Conservation (phyloP, 2,329 filamentous ascomycete genomes). For the Plectosphaerella plurivora region DNA sequence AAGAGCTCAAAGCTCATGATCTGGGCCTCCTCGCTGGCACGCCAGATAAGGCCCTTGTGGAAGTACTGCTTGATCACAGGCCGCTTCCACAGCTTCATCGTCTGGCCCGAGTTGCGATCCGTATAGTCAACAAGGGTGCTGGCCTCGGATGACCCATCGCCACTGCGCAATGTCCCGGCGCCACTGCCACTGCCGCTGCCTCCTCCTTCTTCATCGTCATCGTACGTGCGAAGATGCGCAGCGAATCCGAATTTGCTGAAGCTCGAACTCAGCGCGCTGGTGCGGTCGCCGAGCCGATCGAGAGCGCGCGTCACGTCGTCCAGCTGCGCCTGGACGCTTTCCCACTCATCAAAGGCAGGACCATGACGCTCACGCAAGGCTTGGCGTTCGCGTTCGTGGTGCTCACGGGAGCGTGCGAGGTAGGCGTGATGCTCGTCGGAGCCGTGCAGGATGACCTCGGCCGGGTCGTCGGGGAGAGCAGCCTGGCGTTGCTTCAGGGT, state of each 20-base stretch:
- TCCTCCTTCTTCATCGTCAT: slow-evolving; percentile 26
- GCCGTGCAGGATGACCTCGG: slow-evolving; percentile 56
- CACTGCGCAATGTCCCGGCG: too few relatives aligned
- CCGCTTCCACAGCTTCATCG: slow-evolving; percentile 53
- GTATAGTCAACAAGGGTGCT: slow-evolving; percentile 9
- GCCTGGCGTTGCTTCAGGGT: slow-evolving; percentile 38
- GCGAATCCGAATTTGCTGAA: slow-evolving; percentile 61
- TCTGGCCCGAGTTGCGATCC: slow-evolving; percentile 28
- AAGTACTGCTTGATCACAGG: slow-evolving; percentile 63
- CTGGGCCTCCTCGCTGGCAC: slow-evolving; percentile 52
- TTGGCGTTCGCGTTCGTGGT: slow-evolving; percentile 45
- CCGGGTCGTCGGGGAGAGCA: slow-evolving; percentile 26
- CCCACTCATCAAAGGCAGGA: slow-evolving; percentile 50
- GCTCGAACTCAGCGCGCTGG: slow-evolving; percentile 53
- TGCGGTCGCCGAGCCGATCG: slow-evolving; percentile 47
- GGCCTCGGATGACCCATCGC: slow-evolving; percentile 21
- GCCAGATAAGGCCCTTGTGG: slow-evolving; percentile 60
- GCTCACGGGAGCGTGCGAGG: slow-evolving; percentile 44
- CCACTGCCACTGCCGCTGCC: neutral
- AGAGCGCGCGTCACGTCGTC: slow-evolving; percentile 48
- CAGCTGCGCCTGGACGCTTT: slow-evolving; percentile 48
- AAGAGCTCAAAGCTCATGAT: slow-evolving; percentile 62
- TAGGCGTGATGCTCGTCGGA: slow-evolving; percentile 41
- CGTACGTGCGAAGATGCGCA: slow-evolving; percentile 49
- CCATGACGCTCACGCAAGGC: slow-evolving; percentile 44